Percentiles rank a stretch among this genome's conserved stretches.
phyloP scores from a whole-genome alignment of 2,329 filamentous ascomycete genomes.

The Aspergillus fumigatus region DNA sequence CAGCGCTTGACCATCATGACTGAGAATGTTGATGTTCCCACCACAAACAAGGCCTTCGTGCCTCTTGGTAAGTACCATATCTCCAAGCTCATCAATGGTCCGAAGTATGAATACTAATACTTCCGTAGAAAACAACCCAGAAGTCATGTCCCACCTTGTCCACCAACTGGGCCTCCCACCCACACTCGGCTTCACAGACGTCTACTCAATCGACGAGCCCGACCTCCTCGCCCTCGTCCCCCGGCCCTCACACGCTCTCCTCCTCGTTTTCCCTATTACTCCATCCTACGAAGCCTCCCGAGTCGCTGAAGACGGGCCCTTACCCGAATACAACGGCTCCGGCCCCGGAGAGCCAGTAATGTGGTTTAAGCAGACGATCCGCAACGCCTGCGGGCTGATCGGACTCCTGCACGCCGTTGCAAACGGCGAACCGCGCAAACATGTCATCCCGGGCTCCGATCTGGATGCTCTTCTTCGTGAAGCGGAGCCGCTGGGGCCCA shows the following conservation, averaged over 20 bases:
- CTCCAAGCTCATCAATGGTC: slow-evolving; percentile 1
- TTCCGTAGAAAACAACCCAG: slow-evolving; percentile 66
- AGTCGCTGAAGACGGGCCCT: slow-evolving; percentile 63
- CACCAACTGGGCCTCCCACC: slow-evolving; percentile 77
- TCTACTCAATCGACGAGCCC: slow-evolving; percentile 83
- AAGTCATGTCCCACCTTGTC: slow-evolving; percentile 79
- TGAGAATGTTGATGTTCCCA: slow-evolving; percentile 33
- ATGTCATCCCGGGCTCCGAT: slow-evolving; percentile 52
- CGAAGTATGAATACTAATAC: slow-evolving; percentile 7
- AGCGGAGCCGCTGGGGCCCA: slow-evolving; percentile 65
- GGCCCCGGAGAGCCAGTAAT: slow-evolving; percentile 71
- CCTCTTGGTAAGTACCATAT: slow-evolving; percentile 37
- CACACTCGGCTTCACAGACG: slow-evolving; percentile 78
- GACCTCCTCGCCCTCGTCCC: slow-evolving; percentile 82
- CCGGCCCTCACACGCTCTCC: slow-evolving; percentile 78
- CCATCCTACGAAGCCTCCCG: slow-evolving; percentile 74
- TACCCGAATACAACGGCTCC: slow-evolving; percentile 60
- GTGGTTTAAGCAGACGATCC: slow-evolving; percentile 94
- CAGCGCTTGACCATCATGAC: slow-evolving; percentile 24
- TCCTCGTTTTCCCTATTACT: slow-evolving; percentile 87
- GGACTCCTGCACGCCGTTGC: slow-evolving; percentile 75
- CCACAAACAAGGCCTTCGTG: slow-evolving; percentile 45
- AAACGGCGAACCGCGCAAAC: slow-evolving; percentile 66
- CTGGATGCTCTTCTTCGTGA: slow-evolving; percentile 57
- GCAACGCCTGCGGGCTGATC: slow-evolving; percentile 89